Base-by-base conservation (phyloP, 345 rosid genomes). In the Gossypium stocksii region DNA sequence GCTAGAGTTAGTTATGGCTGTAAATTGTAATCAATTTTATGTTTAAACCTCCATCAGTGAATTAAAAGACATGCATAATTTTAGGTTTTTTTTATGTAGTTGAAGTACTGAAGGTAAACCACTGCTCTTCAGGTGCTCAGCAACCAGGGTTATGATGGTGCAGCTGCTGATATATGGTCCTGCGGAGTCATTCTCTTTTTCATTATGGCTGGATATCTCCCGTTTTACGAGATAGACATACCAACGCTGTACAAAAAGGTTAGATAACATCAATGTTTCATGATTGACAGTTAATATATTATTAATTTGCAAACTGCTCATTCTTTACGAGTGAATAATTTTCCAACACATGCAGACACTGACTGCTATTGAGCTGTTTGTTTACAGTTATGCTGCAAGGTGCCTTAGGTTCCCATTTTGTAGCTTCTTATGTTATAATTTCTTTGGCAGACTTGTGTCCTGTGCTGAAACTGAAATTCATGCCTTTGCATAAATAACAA, bases 111-210 rank as follows among this genome's bases (percentile, higher is more conserved):
- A 64, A 53, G 9, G 9, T 66, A 45, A 78, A 29, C 19, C 20
- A 69, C 48, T 82, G 46, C 70, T 9, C 41, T 38, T 79, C 78
- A 88, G 95, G 92, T 90, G 29, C 87, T 90, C 12, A 54, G 90
- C 73, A 48, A 87, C 77, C 85, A 68, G 44, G 98, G 97, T 70
- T 95, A 95, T 78, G 88, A 87, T 77, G 99, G 98, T 57, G 90
- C 98, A 56, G 90, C 90, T 80, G 96, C 98, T 57, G 99, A 92
- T 71, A 65, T 92, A 63, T 95, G 99, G 97, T 95, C 99, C 48
- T 95, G 97, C 54, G 99, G 99, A 61, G 98, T 94, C 27, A 86
- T 94, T 77, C 94, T 94, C 74, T 94, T 82, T 27, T 91, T 94
- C 77, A 82, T 92, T 15, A 84, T 89, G 93, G 98, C 98, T 76